Evolutionary conservation across 1,284 basidiomycete species (phyloP).

Genomic region (Trametes polyzona): DNA sequence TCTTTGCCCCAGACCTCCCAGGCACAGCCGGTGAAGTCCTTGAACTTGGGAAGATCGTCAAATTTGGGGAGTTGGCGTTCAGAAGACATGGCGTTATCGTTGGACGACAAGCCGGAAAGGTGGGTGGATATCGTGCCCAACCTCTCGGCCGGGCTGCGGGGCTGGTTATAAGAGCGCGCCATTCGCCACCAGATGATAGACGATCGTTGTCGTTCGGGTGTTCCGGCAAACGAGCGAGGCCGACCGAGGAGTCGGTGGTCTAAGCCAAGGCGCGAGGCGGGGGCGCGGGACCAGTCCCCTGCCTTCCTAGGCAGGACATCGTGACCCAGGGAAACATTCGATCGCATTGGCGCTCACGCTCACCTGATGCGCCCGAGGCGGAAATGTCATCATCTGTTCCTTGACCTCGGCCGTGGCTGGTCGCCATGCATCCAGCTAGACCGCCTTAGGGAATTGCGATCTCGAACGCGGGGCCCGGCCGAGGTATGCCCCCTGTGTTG

Average conservation of each 20-base stretch:
- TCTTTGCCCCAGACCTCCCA: constrained; percentile 75
- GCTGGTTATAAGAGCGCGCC: constrained; percentile 10
- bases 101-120: constrained; percentile 13
- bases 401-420: not conserved
- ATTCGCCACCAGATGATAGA: constrained; percentile 1
- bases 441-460: not conserved
- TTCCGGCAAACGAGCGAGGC: constrained; percentile 4
- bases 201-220: constrained; percentile 1
- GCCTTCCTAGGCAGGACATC: constrained; percentile 1
- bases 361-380: constrained; percentile 5
- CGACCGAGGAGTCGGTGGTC: not conserved
- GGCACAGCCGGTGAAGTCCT: constrained; percentile 63
- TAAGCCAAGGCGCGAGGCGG: not conserved
- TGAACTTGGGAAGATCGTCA: constrained; percentile 64
- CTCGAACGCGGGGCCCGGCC: not conserved
- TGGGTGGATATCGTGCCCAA: constrained; percentile 11
- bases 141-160: not conserved
- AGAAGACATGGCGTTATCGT: constrained; percentile 6
- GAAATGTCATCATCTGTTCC: constrained; percentile 1
- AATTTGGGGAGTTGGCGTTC: constrained; percentile 51
- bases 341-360: not conserved
- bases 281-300: not conserved
- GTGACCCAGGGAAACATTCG: constrained; percentile 10
- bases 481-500: not conserved
- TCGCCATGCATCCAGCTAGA: not conserved